These are phyloP conservation scores for Fusarium piperis DNA, from an alignment of 2,329 filamentous ascomycete species.

Conservation along the genomic window DNA sequence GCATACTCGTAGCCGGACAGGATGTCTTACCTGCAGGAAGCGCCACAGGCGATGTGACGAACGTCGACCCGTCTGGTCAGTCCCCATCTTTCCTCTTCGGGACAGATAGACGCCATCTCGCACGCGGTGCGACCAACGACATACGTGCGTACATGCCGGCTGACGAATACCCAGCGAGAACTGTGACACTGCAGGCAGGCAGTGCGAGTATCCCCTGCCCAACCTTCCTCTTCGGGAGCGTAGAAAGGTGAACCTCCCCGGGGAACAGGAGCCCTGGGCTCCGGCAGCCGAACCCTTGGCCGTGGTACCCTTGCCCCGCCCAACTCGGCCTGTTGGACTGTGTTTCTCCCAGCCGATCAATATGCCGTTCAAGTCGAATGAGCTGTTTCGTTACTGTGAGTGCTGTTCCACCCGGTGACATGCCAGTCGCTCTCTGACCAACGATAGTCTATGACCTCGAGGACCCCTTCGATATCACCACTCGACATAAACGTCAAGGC, in stretches of 20 bases:
- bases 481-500: slow-evolving; percentile 5
- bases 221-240: slow-evolving; percentile 30
- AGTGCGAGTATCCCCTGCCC: slow-evolving; percentile 21
- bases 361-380: slow-evolving; percentile 35
- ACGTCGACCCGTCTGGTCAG: slow-evolving; percentile 30
- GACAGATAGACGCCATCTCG: slow-evolving; percentile 6
- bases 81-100: slow-evolving; percentile 1
- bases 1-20: slow-evolving; percentile 33
- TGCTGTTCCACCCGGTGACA: neutral
- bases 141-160: neutral
- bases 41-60: slow-evolving; percentile 35
- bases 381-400: slow-evolving; percentile 38
- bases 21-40: slow-evolving; percentile 36
- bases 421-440: neutral
- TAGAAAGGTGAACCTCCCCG: slow-evolving; percentile 23
- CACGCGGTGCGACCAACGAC: neutral
- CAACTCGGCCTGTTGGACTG: slow-evolving; percentile 1
- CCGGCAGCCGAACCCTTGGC: neutral
- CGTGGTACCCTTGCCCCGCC: neutral
- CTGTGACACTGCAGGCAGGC: neutral
- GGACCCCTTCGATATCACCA: neutral
- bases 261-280: slow-evolving; percentile 34
- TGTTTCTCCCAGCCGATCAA: slow-evolving; percentile 16
- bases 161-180: slow-evolving; percentile 18
- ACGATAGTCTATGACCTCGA: slow-evolving; percentile 3